Evolutionary conservation across 352 stramenopile species (phyloP), one percentile per base, ranked within the genome.

Genomic region (Thraustochytrium striatum): DNA sequence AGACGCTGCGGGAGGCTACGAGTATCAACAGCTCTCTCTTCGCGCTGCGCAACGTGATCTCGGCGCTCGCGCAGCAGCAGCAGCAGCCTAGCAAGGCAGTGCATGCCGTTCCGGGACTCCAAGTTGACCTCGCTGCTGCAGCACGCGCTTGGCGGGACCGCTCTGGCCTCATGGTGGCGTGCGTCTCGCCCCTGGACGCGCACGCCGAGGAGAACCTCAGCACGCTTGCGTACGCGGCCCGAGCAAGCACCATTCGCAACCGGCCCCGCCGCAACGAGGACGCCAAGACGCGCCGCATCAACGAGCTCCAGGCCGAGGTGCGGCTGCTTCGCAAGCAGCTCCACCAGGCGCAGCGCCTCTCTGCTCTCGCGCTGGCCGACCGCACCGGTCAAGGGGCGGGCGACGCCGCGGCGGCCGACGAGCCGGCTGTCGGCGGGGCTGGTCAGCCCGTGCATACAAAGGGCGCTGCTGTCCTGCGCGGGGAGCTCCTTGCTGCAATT

Each of bases 11-110:
- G 57, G 92, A 97, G 85, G 91, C 90, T 21, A 88, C 89, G 3
- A 89, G 87, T n/a, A 97, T 97, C 82, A 97, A 97, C 86, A 94
- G 95, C 84, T 75, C 65, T 78, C 85, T 96, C 50, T 94, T 89
- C 53, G 89, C 91, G 0, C 83, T 97, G 11, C 91, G 92, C 21
- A 94, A 95, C 79, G 92, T 96, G 41, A 97, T 97, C 73, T 94
- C 90, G n/a, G 92, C 93, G 83, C 85, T 97, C 9, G 89, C 89
- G 3, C 88, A 93, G 0, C 89, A 89, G 86, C 88, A 16, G 92
- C 91, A 72, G 57, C 91, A 89, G 57, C 1, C 61, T 72, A 87
- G 90, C 61, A 5, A 36, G 52, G 13, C 57, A 33, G 28, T 16
- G 84, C 55, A 53, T 86, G 21, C 82, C 82, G 16, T 86, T 83